Evolutionary conservation across 2,329 filamentous ascomycete genomes (phyloP).

Genomic region (Colletotrichum melonis): DNA sequence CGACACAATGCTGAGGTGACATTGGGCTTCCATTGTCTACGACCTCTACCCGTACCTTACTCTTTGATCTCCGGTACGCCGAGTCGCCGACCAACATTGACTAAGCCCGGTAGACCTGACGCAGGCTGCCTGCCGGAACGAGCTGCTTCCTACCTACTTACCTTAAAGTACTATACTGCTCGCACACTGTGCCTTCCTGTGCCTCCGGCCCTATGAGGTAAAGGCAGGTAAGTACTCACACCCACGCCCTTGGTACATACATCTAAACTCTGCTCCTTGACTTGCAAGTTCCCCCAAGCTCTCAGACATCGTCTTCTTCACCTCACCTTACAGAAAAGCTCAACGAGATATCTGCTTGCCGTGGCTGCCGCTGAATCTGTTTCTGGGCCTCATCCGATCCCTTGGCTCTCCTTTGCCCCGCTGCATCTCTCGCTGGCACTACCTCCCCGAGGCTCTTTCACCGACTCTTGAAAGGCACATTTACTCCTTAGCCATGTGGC

Average conservation of each 20-base stretch:
- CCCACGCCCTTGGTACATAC: not conserved
- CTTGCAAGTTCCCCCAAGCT: not conserved
- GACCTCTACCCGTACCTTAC: too few species aligned
- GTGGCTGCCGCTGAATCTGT: not conserved
- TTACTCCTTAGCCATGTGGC: not conserved
- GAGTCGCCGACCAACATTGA: not conserved
- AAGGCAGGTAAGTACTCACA: not conserved
- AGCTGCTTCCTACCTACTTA: not conserved
- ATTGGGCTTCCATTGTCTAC: not conserved
- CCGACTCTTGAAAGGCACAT: not conserved
- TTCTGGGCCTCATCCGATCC: not conserved
- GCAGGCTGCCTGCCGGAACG: not conserved
- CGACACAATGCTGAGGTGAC: constrained; percentile 1
- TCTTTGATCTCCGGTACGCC: too few species aligned
- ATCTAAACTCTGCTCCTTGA: not conserved
- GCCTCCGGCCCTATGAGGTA: not conserved
- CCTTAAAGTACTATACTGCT: not conserved
- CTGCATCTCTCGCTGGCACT: constrained; percentile 26
- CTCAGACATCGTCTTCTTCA: not conserved
- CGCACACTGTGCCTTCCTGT: not conserved
- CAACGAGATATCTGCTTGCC: not conserved
- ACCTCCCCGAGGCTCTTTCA: not conserved
- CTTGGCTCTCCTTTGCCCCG: constrained; percentile 5
- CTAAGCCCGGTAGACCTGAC: too few species aligned
- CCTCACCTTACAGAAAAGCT: not conserved